Base-by-base conservation (phyloP, 176 grass and related monocot species). In the barley (Hordeum vulgare) region DNA sequence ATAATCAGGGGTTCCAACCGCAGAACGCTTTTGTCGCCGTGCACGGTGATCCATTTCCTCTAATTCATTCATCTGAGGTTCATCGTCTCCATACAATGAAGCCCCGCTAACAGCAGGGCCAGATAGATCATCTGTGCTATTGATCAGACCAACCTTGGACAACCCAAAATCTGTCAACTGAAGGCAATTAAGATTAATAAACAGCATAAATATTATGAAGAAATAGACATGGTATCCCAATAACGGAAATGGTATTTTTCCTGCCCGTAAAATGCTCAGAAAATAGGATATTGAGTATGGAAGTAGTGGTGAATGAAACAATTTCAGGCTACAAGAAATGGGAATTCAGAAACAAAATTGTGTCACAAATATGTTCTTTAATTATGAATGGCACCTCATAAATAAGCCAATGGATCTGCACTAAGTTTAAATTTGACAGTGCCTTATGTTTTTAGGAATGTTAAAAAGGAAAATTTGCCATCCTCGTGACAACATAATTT, bases 101-200 rank as follows among this genome's bases (percentile, higher is more conserved):
- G 97, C 34, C 66, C 88, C 93, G 69, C 88, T 90, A 81, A 94
- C 97, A 87, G 89, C 93, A 66, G 97, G 97, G 44, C 93, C 93
- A 75, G 97, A 96, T 28, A 99, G 88, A 90, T 99, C 96, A 77
- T 96, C 91, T 57, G 97, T 99, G 78, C 93, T 99, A 84, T 99
- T 99, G 63, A 99, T 99, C 40, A 99, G 88, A 87, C 97, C 97
- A 87, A 99, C 97, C 84, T 96, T 99, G 65, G 97, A 99, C 85
- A 99, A 61, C 29, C 97, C 97, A 96, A 99, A 99, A 87, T 99
- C 97, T 86, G 97, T 99, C 91, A 99, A 90, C 97, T 99, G 90
- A 81, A 77, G 78, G 85, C n/a, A 87, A 88, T 80, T 11, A 78
- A 78, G 59, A 86, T 87, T 81, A 71, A 74, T 80, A 77, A 88